Percentiles rank a stretch among this genome's conserved stretches.
Conservation (phyloP, 2,329 filamentous ascomycete species). For the Atkinsonella texensis region DNA sequence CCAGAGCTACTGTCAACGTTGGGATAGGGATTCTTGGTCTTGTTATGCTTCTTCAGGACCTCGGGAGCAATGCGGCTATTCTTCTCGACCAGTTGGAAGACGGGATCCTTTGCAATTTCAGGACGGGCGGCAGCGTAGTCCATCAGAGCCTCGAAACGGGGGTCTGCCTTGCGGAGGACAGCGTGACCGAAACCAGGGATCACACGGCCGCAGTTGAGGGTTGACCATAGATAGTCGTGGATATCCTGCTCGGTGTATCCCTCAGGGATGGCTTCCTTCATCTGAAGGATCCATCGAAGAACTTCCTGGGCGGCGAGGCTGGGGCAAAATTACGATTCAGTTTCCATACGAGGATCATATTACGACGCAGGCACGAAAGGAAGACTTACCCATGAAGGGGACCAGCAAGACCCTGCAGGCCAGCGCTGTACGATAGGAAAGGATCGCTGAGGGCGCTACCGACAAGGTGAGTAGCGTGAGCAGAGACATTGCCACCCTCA, state of each 20-base stretch:
- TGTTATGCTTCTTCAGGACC: conserved; percentile 89
- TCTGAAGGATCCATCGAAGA: conserved; percentile 89
- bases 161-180: conserved; percentile 91
- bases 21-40: conserved; percentile 96
- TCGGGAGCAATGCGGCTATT: conserved; percentile 85
- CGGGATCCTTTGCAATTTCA: conserved; percentile 74
- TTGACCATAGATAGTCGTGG: conserved; percentile 81
- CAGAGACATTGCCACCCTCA: conserved; percentile 95
- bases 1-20: conserved; percentile 93
- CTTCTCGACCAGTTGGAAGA: conserved; percentile 88
- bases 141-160: conserved; percentile 92
- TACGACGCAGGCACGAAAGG: not conserved
- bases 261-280: conserved; percentile 77
- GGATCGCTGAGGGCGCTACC: conserved; percentile 90
- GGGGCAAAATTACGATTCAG: not conserved
- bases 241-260: conserved; percentile 73
- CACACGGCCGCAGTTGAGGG: conserved; percentile 85
- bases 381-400: conserved; percentile 47
- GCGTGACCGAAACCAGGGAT: conserved; percentile 94
- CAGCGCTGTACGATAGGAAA: conserved; percentile 91
- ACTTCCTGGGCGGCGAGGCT: conserved; percentile 92
- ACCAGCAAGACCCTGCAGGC: conserved; percentile 90
- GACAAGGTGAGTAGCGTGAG: conserved; percentile 88
- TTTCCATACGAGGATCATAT: not conserved
- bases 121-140: conserved; percentile 80